These are phyloP conservation scores for Botrytis elliptica DNA, from an alignment of 2,329 filamentous ascomycete species.

Conservation along the genomic window DNA sequence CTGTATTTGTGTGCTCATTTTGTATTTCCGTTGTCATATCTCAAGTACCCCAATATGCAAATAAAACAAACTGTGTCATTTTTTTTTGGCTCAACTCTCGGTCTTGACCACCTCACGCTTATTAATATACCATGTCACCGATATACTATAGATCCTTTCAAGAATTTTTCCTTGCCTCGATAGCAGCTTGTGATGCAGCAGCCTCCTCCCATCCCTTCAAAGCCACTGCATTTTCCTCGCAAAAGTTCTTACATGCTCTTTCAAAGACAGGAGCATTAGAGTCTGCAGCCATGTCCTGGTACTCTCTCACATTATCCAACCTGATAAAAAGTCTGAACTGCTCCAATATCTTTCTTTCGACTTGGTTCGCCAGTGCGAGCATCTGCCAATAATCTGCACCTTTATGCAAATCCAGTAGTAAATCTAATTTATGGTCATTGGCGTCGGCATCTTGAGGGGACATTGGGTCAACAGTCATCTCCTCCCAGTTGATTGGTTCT, in stretches of 20 bases:
- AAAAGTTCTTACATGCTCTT: conserved; percentile 25
- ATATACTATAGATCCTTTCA: neutral
- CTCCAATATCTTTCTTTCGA: conserved; percentile 29
- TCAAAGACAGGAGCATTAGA: conserved; percentile 24
- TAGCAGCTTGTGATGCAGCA: neutral
- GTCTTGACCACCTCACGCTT: no score
- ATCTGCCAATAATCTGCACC: conserved; percentile 33
- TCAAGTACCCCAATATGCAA: neutral
- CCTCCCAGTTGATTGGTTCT: conserved; percentile 1
- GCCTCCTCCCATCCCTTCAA: neutral
- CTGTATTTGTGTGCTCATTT: neutral
- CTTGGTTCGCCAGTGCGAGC: conserved; percentile 24
- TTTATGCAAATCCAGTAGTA: conserved; percentile 32
- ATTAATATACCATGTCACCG: neutral
- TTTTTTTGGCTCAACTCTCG: neutral
- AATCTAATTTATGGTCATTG: conserved; percentile 27
- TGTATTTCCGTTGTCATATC: neutral
- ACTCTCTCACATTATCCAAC: conserved; percentile 28
- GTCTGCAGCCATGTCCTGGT: conserved; percentile 21
- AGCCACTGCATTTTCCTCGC: conserved; percentile 21
- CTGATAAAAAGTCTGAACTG: conserved; percentile 27
- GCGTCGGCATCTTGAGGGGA: conserved; percentile 21
- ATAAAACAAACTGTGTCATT: neutral
- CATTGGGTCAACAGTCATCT: conserved; percentile 19
- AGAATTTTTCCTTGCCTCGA: neutral